Conservation (phyloP, 2,329 filamentous ascomycete genomes). For the Fusarium dlaminii region DNA sequence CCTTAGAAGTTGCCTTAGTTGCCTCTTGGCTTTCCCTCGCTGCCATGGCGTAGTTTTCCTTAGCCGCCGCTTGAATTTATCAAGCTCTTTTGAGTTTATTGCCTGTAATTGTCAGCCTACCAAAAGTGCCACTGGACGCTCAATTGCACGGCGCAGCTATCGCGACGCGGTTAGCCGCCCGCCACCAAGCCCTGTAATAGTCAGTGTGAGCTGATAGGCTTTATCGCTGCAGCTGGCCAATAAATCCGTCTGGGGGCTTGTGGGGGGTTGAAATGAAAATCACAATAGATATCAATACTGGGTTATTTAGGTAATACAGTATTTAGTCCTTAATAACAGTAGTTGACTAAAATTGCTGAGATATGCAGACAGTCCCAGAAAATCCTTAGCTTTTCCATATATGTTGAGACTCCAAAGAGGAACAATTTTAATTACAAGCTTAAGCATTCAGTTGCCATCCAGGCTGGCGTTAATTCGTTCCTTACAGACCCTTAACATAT, state of each 20-base stretch:
- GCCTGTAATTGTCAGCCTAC: accelerated
- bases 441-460: accelerated
- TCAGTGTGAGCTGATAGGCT: background rate
- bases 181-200: background rate
- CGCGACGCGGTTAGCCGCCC: background rate
- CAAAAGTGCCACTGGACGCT: accelerated
- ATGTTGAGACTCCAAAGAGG: background rate
- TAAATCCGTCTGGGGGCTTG: accelerated
- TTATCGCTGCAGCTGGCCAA: background rate
- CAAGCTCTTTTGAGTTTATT: no score
- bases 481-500: accelerated
- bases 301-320: no score
- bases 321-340: background rate
- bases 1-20: no score
- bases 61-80: no score
- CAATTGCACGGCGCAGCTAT: accelerated
- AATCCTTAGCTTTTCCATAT: background rate
- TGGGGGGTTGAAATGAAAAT: accelerated
- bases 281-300: background rate
- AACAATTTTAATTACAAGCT: accelerated
- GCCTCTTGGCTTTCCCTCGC: no score
- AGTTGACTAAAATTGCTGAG: background rate
- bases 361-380: accelerated
- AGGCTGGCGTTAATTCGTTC: accelerated
- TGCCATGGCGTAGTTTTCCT: no score